Evolutionary conservation across 2,329 filamentous ascomycete genomes (phyloP).

Genomic region (Pseudocercospora vitis): DNA sequence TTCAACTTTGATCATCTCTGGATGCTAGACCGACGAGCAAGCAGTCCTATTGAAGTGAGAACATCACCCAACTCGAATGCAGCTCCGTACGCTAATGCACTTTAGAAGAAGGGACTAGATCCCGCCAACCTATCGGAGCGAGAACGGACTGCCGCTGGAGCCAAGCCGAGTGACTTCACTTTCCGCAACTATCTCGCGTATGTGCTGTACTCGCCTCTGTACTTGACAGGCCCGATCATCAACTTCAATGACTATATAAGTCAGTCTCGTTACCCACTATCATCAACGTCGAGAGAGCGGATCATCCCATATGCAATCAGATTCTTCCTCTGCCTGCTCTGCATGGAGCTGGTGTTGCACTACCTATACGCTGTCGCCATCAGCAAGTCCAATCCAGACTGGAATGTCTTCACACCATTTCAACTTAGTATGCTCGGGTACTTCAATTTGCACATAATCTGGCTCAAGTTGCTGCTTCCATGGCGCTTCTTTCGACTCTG

Average conservation of each 20-base stretch:
- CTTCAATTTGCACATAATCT: conserved; percentile 96
- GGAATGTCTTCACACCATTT: conserved; percentile 79
- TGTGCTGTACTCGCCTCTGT: conserved; percentile 85
- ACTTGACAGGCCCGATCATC: conserved; percentile 87
- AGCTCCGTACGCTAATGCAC: conserved; percentile 58
- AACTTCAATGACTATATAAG: conserved; percentile 98
- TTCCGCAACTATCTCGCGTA: conserved; percentile 91
- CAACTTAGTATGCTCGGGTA: conserved; percentile 89
- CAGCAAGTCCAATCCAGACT: conserved; percentile 73
- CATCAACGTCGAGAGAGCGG: conserved; percentile 65
- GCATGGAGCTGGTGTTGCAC: conserved; percentile 89
- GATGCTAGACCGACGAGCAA: conserved; percentile 66
- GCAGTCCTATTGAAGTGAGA: conserved; percentile 78
- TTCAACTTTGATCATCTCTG: conserved; percentile 98
- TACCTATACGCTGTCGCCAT: conserved; percentile 94
- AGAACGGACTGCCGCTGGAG: conserved; percentile 78
- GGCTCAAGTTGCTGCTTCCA: conserved; percentile 93
- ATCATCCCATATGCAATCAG: conserved; percentile 80
- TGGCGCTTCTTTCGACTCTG: conserved; percentile 99
- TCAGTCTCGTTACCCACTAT: conserved; percentile 71
- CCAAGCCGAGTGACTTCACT: conserved; percentile 67
- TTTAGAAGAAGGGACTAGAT: conserved; percentile 97
- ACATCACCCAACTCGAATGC: not conserved
- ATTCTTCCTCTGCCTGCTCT: conserved; percentile 74
- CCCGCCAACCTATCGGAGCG: conserved; percentile 81